These are phyloP conservation scores for Grigorovia jiainica DNA, from an alignment of 805 yeast genomes.

Conservation along the genomic window DNA sequence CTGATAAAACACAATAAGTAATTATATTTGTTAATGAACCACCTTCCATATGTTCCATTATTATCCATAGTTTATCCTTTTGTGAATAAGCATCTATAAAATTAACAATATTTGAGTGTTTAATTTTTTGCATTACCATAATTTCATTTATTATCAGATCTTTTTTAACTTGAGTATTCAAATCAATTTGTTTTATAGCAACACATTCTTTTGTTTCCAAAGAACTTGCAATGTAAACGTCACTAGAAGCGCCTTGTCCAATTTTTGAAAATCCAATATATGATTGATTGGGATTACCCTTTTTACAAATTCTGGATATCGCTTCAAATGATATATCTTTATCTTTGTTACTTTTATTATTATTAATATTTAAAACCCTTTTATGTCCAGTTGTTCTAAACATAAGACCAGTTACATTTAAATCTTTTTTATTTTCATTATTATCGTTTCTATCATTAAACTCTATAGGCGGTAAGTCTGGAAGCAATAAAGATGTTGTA, in stretches of 20 bases:
- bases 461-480: constrained; percentile 2
- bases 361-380: no score
- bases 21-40: constrained; percentile 94
- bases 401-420: no score
- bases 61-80: constrained; percentile 84
- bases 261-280: constrained; percentile 69
- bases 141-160: constrained; percentile 93
- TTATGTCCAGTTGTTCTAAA: no score
- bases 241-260: constrained; percentile 98
- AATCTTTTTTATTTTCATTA: background rate
- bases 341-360: background rate
- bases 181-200: constrained; percentile 93
- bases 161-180: constrained; percentile 90
- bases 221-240: constrained; percentile 84
- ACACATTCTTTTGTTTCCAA: constrained; percentile 48
- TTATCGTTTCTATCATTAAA: background rate
- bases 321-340: background rate
- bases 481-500: constrained; percentile 1
- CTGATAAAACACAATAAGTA: constrained; percentile 79
- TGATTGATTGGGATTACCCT: constrained; percentile 70
- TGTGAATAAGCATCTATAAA: constrained; percentile 77
- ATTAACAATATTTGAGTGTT: constrained; percentile 87
- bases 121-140: constrained; percentile 85
- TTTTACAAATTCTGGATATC: constrained; percentile 59
- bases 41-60: constrained; percentile 99